These are phyloP conservation scores for Colletotrichum cordylinicola DNA, from an alignment of 2,329 filamentous ascomycete genomes.

Conservation along the genomic window DNA sequence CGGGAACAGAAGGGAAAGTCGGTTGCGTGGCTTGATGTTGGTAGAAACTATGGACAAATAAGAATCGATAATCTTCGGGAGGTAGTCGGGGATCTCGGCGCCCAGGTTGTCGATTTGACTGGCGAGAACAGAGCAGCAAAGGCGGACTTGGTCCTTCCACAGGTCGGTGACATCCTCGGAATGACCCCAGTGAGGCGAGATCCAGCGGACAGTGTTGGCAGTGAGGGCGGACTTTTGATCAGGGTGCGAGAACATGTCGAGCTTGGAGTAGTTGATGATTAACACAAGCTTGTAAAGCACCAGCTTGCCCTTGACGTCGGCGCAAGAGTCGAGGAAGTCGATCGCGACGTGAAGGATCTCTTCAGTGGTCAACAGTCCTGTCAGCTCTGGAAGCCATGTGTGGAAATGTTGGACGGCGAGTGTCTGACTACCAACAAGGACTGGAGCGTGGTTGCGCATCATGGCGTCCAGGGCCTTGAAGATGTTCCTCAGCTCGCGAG, in stretches of 20 bases:
- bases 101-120: constrained; percentile 82
- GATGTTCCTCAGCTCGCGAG: constrained; percentile 81
- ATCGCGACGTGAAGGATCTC: constrained; percentile 92
- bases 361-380: constrained; percentile 75
- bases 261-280: constrained; percentile 87
- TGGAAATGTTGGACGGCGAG: constrained; percentile 96
- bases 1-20: constrained; percentile 88
- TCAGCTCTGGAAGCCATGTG: constrained; percentile 93
- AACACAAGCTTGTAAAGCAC: constrained; percentile 91
- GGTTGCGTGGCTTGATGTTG: constrained; percentile 59
- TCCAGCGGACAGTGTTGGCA: constrained; percentile 86
- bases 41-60: constrained; percentile 76
- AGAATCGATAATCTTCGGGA: constrained; percentile 89
- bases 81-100: constrained; percentile 84
- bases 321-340: constrained; percentile 92
- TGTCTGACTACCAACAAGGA: constrained; percentile 92
- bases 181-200: constrained; percentile 91
- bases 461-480: constrained; percentile 90
- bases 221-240: constrained; percentile 78
- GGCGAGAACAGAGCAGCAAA: constrained; percentile 92
- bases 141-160: constrained; percentile 89
- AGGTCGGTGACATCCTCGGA: constrained; percentile 77
- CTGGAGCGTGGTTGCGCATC: constrained; percentile 86
- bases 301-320: constrained; percentile 86
- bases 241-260: constrained; percentile 80